Percentiles rank a stretch among this genome's conserved stretches.
Conservation (phyloP, 495 filamentous ascomycete species). For the Penicillium turbatum region DNA sequence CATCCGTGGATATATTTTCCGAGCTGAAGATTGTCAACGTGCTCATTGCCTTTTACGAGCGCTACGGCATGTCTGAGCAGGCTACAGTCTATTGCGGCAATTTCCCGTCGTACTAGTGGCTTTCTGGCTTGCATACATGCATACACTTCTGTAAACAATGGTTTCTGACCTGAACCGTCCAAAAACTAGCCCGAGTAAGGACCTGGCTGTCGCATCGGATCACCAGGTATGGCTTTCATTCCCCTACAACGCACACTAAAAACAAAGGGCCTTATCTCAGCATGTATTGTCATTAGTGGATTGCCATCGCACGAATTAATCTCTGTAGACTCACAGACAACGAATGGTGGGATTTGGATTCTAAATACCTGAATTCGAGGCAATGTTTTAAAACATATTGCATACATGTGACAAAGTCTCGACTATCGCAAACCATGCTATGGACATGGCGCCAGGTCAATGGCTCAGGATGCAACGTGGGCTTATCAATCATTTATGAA, state of each 20-base stretch:
- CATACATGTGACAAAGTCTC: neutral
- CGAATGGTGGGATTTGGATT: too few relatives aligned
- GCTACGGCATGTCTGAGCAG: neutral
- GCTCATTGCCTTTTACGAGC: constrained; percentile 1
- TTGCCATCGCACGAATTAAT: too few relatives aligned
- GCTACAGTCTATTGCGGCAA: neutral
- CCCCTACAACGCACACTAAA: constrained; percentile 6
- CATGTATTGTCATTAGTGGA: constrained; percentile 11
- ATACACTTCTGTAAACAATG: too few relatives aligned
- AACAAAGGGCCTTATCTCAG: constrained; percentile 10
- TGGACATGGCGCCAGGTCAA: neutral
- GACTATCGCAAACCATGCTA: neutral
- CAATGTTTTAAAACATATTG: neutral
- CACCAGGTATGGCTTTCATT: constrained; percentile 8
- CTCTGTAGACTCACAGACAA: too few relatives aligned
- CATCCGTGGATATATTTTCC: neutral
- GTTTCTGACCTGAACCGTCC: neutral
- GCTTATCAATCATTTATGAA: too few relatives aligned
- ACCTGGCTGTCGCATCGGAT: constrained; percentile 3
- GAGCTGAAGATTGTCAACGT: constrained; percentile 3
- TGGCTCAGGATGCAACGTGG: too few relatives aligned
- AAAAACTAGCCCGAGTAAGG: neutral
- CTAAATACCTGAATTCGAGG: neutral
- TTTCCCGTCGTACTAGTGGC: neutral
- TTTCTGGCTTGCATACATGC: too few relatives aligned